Conservation (phyloP, 2,329 filamentous ascomycete genomes). For the Sclerotinia sclerotiorum region DNA sequence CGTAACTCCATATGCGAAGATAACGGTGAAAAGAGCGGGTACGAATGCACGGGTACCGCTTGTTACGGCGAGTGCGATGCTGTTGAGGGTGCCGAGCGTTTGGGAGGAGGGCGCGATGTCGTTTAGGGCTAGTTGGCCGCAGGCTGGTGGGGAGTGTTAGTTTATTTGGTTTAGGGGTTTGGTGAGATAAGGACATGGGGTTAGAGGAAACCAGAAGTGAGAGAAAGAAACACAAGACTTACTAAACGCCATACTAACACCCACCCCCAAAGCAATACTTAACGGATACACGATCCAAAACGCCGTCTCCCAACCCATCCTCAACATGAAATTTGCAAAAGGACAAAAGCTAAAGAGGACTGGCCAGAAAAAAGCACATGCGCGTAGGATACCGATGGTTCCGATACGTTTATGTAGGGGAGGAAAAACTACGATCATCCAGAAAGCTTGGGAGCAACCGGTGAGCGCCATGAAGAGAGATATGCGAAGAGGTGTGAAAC, state of each 20-base stretch:
- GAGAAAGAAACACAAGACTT: conserved; percentile 53
- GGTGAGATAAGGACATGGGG: no score
- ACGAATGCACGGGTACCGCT: conserved; percentile 64
- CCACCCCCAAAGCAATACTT: conserved; percentile 59
- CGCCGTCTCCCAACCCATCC: conserved; percentile 43
- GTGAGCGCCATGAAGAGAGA: conserved; percentile 63
- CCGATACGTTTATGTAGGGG: conserved; percentile 63
- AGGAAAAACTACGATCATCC: conserved; percentile 71
- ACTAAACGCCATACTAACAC: conserved; percentile 52
- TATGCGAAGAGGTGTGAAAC: conserved; percentile 62
- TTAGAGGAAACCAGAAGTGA: background rate
- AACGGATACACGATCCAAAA: conserved; percentile 38
- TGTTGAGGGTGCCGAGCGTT: conserved; percentile 70
- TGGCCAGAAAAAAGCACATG: conserved; percentile 60
- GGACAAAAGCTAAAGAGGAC: conserved; percentile 60
- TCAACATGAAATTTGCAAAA: conserved; percentile 56
- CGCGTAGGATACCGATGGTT: conserved; percentile 62
- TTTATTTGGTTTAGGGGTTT: background rate
- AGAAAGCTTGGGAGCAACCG: conserved; percentile 66
- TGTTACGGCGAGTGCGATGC: conserved; percentile 60
- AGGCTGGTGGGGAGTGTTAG: conserved; percentile 61
- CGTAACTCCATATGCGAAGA: conserved; percentile 67
- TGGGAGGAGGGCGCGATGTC: conserved; percentile 66
- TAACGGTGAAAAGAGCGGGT: conserved; percentile 63
- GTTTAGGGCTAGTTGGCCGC: conserved; percentile 71